Percentiles rank a stretch among this genome's conserved stretches.
Evolutionary conservation across 331 rosid genomes (phyloP).

Genomic region (Rosa hybrid): DNA sequence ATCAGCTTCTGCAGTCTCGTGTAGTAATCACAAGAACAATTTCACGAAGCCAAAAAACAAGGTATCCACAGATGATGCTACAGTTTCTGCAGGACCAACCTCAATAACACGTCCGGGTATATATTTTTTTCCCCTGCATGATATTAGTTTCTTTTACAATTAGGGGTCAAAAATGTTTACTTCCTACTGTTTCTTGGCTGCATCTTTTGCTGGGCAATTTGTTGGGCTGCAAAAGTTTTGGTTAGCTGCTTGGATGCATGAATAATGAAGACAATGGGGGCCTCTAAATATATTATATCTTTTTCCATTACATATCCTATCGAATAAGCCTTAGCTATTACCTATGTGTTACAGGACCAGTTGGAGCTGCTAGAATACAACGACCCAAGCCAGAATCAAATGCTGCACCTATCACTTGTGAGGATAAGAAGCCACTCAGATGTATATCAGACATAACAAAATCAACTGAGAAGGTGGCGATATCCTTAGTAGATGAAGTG

Average conservation of each 20-base stretch:
- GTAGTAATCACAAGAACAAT: constrained; percentile 13
- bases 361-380: neutral
- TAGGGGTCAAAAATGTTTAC: neutral
- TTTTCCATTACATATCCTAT: neutral
- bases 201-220: neutral
- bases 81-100: constrained; percentile 27
- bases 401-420: constrained; percentile 21
- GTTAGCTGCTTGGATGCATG: neutral
- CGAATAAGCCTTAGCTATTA: neutral
- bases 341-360: constrained; percentile 15
- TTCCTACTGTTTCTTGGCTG: neutral
- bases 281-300: neutral
- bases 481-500: constrained; percentile 60
- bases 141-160: neutral
- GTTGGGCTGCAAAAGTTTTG: neutral
- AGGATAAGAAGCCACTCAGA: constrained; percentile 23
- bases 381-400: constrained; percentile 8
- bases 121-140: constrained; percentile 11
- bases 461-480: constrained; percentile 67
- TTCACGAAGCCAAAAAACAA: constrained; percentile 20
- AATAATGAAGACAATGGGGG: constrained; percentile 19
- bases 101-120: constrained; percentile 38
- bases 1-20: constrained; percentile 17
- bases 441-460: constrained; percentile 59
- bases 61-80: constrained; percentile 16